Conservation (phyloP, 345 rosid species). For the Toxicodendron radicans region DNA sequence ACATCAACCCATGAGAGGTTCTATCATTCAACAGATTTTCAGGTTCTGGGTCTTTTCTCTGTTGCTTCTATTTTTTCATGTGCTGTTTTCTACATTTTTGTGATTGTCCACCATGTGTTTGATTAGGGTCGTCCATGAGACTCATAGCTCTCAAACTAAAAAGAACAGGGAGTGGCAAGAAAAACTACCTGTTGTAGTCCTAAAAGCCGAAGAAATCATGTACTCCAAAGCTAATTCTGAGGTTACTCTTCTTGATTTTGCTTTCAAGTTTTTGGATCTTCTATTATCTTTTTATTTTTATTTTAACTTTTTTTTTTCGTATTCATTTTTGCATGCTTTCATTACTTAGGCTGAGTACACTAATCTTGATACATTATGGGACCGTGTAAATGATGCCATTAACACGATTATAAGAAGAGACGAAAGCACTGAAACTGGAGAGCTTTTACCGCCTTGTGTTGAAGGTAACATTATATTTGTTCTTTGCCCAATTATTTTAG, state of each 20-base stretch:
- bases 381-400: constrained; percentile 86
- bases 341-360: constrained; percentile 70
- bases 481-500: constrained; percentile 9
- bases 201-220: constrained; percentile 91
- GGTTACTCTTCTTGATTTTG: constrained; percentile 42
- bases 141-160: constrained; percentile 62
- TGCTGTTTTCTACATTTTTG: constrained; percentile 17
- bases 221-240: constrained; percentile 98
- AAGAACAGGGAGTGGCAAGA: constrained; percentile 93
- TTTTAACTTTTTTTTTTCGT: constrained; percentile 15
- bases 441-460: constrained; percentile 94
- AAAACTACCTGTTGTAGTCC: constrained; percentile 80
- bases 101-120: constrained; percentile 31
- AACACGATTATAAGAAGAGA: constrained; percentile 91
- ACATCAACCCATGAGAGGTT: constrained; percentile 86
- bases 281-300: background rate
- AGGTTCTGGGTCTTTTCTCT: constrained; percentile 51
- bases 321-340: constrained; percentile 10
- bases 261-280: constrained; percentile 22
- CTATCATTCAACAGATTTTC: constrained; percentile 87
- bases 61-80: constrained; percentile 10
- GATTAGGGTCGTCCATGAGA: constrained; percentile 66
- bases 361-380: constrained; percentile 79
- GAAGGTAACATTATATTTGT: constrained; percentile 59
- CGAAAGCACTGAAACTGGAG: constrained; percentile 75